Evolutionary conservation across 257 asterid genomes (phyloP).

Genomic region (Nicotiana attenuata): DNA sequence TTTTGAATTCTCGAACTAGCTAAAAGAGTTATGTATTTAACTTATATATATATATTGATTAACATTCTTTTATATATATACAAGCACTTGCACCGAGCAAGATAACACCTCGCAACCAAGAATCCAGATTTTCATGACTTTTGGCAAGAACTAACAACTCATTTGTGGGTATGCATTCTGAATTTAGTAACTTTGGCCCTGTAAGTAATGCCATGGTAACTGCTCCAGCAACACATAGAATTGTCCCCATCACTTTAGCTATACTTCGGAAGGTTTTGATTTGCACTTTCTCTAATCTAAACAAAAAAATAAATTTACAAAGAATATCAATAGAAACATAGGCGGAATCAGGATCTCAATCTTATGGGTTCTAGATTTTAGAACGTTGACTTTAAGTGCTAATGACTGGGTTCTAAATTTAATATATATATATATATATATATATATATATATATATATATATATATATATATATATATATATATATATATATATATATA

Average conservation of each 20-base stretch:
- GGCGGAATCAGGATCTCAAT: too few species aligned
- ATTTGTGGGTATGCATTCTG: conserved; percentile 27
- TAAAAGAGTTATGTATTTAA: too few species aligned
- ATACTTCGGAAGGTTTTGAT: conserved; percentile 43
- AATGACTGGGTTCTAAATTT: too few species aligned
- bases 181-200: conserved; percentile 68
- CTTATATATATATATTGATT: too few species aligned
- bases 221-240: conserved; percentile 59
- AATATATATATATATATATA: too few species aligned
- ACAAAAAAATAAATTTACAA: neutral
- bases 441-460: too few species aligned
- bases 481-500: too few species aligned
- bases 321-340: neutral
- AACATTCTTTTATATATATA: too few species aligned
- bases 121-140: conserved; percentile 10
- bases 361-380: too few species aligned
- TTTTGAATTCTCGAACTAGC: too few species aligned
- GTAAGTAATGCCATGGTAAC: conserved; percentile 49
- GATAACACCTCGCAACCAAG: conserved; percentile 61
- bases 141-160: neutral
- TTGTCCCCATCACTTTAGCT: conserved; percentile 52
- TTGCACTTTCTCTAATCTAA: conserved; percentile 52
- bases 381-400: too few species aligned
- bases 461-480: too few species aligned
- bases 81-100: conserved; percentile 41